A percentile compares a stretch with the other conserved stretches of the same genome.
Conservation (phyloP, 2,329 filamentous ascomycete species). For the Fusarium graminum region DNA sequence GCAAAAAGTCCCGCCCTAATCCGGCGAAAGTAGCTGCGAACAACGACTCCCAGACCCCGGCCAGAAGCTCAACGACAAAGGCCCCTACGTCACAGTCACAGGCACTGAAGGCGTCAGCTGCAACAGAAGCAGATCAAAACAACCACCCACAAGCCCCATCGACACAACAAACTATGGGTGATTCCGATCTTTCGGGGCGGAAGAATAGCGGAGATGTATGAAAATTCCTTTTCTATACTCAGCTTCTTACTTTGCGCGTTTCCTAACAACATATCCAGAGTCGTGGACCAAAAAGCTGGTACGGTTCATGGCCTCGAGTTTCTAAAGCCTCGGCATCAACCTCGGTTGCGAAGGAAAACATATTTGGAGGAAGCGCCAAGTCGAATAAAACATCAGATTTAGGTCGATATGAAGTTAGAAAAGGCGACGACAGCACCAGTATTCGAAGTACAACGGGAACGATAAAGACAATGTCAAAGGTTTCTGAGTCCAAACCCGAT, state of each 20-base stretch:
- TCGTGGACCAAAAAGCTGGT: slow-evolving; percentile 70
- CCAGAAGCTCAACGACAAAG: slow-evolving; percentile 32
- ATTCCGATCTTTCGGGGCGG: slow-evolving; percentile 11
- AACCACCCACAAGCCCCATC: slow-evolving; percentile 34
- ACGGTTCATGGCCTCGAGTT: slow-evolving; percentile 70
- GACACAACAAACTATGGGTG: slow-evolving; percentile 34
- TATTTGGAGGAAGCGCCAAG: slow-evolving; percentile 67
- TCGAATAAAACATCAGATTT: slow-evolving; percentile 63
- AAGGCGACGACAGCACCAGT: slow-evolving; percentile 51
- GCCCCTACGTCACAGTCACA: slow-evolving; percentile 50
- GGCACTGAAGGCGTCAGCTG: slow-evolving; percentile 39
- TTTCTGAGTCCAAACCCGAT: slow-evolving; percentile 45
- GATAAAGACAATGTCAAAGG: slow-evolving; percentile 43
- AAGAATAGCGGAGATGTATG: slow-evolving; percentile 38
- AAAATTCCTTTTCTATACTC: neutral
- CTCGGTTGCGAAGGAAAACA: slow-evolving; percentile 71
- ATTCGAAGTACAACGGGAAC: slow-evolving; percentile 47
- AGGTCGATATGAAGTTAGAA: slow-evolving; percentile 64
- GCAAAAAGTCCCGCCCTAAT: slow-evolving; percentile 53
- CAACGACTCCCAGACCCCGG: slow-evolving; percentile 30
- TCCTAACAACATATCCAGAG: slow-evolving; percentile 54
- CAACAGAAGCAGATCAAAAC: slow-evolving; percentile 37
- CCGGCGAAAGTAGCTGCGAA: slow-evolving; percentile 42
- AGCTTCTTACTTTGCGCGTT: neutral
- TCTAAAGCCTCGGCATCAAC: slow-evolving; percentile 71